Conservation (phyloP, 495 filamentous ascomycete genomes). For the Daldinia childiae region DNA sequence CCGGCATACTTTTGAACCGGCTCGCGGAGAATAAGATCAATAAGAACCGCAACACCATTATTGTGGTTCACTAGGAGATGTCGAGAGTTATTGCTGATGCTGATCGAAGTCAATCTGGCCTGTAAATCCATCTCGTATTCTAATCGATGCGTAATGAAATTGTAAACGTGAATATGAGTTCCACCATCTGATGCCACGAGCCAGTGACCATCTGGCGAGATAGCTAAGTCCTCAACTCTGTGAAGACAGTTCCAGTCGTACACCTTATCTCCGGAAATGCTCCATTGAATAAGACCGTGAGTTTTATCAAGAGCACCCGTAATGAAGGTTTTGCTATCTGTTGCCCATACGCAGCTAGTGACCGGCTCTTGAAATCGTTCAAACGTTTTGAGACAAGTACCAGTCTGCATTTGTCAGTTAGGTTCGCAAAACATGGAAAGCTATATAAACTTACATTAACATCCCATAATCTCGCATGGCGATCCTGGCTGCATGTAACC, state of each 20-base stretch:
- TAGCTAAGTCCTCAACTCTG: conserved; percentile 82
- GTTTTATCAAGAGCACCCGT: conserved; percentile 78
- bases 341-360: conserved; percentile 85
- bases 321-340: conserved; percentile 80
- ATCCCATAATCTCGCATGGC: conserved; percentile 81
- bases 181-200: conserved; percentile 80
- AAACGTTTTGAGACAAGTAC: conserved; percentile 68
- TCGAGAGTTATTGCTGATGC: conserved; percentile 79
- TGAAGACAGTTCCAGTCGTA: conserved; percentile 73
- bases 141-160: conserved; percentile 75
- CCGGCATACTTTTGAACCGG: conserved; percentile 77
- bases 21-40: conserved; percentile 78
- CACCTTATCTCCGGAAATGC: conserved; percentile 61
- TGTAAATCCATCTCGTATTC: conserved; percentile 76
- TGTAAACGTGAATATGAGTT: conserved; percentile 79
- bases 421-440: neutral
- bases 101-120: conserved; percentile 76
- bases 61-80: conserved; percentile 84
- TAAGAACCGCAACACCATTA: conserved; percentile 75
- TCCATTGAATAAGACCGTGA: conserved; percentile 75
- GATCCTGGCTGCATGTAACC: conserved; percentile 81
- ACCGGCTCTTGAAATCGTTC: conserved; percentile 80
- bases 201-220: conserved; percentile 80
- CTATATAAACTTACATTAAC: conserved; percentile 65
- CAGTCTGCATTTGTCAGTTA: conserved; percentile 65